Evolutionary conservation across 768 basidiomycete species (phyloP), one percentile per base, ranked within the genome.

Genomic region (Lactarius akahatsu): DNA sequence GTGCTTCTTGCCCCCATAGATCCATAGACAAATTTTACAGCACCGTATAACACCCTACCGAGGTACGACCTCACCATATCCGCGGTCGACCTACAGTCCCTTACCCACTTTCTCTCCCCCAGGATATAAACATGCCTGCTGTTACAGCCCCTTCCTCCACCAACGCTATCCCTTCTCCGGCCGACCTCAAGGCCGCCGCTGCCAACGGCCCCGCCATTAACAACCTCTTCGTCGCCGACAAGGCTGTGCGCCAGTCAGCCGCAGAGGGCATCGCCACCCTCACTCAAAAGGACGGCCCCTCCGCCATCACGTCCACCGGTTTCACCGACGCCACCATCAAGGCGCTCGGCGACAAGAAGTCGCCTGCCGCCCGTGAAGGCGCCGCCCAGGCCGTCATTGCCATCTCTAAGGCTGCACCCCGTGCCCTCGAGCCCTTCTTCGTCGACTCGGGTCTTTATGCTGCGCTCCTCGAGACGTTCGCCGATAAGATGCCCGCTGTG

Each of bases 331-430:
- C 92, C 72, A 77, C 86, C 69, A 73, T 92, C 77, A 92, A 90
- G 82, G 94, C 93, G 61, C 87, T 97, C 70, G 82, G 82, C 78
- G 94, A 97, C 87, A 98, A 98, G 86, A 97, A 96, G 82, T 92
- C 90, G 20, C 89, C 94, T 61, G 90, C 89, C 69, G 85, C 90
- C 70, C 94, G 96, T 76, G 92, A 98, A 79, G 92, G 89, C 72
- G 95, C 94, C 62, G 90, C 89, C 60, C 79, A 82, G 75, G 85
- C 90, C 75, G 79, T 97, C 74, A 77, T 79, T 60, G 80, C 82
- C 52, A 79, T 97, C 72, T 81, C 86, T 71, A 83, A 69, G 40
- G 74, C 84, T 75, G 81, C 85, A 57, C 80, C 87, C 71, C 88
- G 85, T 73, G 87, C 91, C 57, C 86, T 99, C 70, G 95, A 96